Evolutionary conservation across 129 eudicot genomes (phyloP).

Genomic region (Heracleum sosnowskyi): DNA sequence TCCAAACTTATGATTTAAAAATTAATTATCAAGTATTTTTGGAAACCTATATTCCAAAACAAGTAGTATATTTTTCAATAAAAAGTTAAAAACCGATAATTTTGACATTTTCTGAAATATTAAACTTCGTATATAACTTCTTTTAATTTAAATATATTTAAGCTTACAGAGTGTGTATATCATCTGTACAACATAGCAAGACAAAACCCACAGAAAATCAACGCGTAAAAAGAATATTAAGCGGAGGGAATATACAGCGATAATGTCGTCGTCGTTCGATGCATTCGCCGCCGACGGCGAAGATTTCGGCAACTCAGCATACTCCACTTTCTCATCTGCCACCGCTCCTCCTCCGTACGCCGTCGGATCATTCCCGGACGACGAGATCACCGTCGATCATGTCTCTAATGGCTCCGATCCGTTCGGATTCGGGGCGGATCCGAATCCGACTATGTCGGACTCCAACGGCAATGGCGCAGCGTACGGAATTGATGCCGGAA

Average conservation of each 20-base stretch:
- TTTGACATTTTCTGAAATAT: too few relatives aligned
- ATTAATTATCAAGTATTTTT: too few relatives aligned
- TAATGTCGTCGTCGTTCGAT: constrained; percentile 48
- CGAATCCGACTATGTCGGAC: constrained; percentile 21
- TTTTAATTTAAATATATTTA: too few relatives aligned
- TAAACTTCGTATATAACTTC: too few relatives aligned
- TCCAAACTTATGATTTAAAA: too few relatives aligned
- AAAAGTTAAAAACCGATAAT: too few relatives aligned
- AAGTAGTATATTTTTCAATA: too few relatives aligned
- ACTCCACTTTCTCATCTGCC: constrained; percentile 30
- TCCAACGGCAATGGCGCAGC: constrained; percentile 62
- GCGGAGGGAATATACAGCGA: background rate
- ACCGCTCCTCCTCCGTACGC: constrained; percentile 12
- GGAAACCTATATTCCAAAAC: too few relatives aligned
- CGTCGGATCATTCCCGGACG: constrained; percentile 10
- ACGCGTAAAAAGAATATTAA: background rate
- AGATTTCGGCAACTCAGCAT: constrained; percentile 16
- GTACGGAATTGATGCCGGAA: constrained; percentile 46
- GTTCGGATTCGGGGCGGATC: constrained; percentile 42
- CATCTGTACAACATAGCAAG: too few relatives aligned
- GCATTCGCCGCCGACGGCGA: constrained; percentile 59
- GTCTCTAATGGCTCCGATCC: constrained; percentile 54
- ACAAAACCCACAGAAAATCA: background rate
- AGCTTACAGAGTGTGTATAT: too few relatives aligned
- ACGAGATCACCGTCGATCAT: constrained; percentile 31